Evolutionary conservation across 1,284 basidiomycete genomes (phyloP).

Genomic region (Macrocybe sp.): DNA sequence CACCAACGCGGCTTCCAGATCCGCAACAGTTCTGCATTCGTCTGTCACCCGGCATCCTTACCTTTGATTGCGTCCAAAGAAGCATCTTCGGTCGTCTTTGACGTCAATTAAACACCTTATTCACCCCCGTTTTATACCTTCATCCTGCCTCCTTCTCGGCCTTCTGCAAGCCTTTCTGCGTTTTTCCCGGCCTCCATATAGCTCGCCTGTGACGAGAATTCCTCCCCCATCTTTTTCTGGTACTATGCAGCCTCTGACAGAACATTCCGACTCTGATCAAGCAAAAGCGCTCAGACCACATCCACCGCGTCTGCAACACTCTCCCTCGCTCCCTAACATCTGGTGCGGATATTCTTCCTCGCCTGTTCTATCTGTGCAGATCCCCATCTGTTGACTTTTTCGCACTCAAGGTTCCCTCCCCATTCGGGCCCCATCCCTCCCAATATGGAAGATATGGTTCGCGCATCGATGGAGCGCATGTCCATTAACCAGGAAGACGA

Average conservation of each 20-base stretch:
- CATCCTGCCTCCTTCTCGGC: conserved; percentile 18
- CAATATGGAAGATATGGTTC: conserved; percentile 21
- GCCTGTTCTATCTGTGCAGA: conserved; percentile 2
- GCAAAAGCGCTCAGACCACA: conserved; percentile 20
- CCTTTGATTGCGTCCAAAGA: conserved; percentile 21
- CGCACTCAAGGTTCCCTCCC: conserved; percentile 33
- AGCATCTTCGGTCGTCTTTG: conserved; percentile 28
- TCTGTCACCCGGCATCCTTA: conserved; percentile 25
- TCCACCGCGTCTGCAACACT: conserved; percentile 50
- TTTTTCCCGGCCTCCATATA: conserved; percentile 13
- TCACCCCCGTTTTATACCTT: conserved; percentile 20
- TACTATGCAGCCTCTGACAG: no score
- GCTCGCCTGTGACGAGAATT: no score
- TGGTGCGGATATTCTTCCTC: conserved; percentile 29
- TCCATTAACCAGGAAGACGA: not conserved
- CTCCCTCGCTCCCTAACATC: conserved; percentile 58
- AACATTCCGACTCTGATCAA: not conserved
- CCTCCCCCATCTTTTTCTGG: no score
- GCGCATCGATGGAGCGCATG: conserved; percentile 19
- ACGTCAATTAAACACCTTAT: conserved; percentile 38
- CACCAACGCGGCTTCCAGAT: conserved; percentile 35
- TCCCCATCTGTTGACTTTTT: not conserved
- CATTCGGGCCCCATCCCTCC: conserved; percentile 31
- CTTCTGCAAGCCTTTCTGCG: conserved; percentile 19
- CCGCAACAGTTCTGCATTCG: conserved; percentile 30